Base-by-base conservation (phyloP, 2,329 filamentous ascomycete genomes). In the Colletotrichum destructivum region DNA sequence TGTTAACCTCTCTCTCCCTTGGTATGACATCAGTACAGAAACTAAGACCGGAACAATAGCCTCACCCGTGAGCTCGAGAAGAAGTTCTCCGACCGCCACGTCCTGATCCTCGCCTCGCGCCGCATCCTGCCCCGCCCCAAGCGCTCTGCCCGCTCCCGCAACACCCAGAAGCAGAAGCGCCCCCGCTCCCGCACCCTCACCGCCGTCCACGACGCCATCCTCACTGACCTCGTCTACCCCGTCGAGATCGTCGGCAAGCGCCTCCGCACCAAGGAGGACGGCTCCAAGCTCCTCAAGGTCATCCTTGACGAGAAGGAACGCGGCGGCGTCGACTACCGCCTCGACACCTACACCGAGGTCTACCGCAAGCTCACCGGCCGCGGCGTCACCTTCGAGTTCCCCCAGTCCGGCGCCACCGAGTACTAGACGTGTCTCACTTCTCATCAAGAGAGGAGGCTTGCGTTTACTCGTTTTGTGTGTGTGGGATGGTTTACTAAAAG, bases 41-140 rank as follows among this genome's bases (percentile, higher is more conserved):
- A 38, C 49, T 70, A 31, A 67, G 31, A 31, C 3, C 40, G 1
- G 2, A n/a, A 26, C 16, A 31, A n/a, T n/a, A 98, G 96, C 85
- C 92, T 99, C 84, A 99, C 96, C 87, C 96, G 96, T 88, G 96
- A 99, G 91, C 95, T 99, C 84, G 96, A 99, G 93, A 99, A 99
- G 95, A 99, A 99, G 91, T 99, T 99, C 94, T 98, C 96, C 77
- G 96, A 99, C 91, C 96, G 96, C 88, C 96, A 99, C 88, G 96
- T 99, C 86, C 90, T 99, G 86, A 95, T 99, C 92, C 93, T 99
- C 81, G 96, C 96, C 81, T 97, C 96, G 83, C 96, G 96, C 91
- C 96, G 96, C 87, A 99, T 99, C 83, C 91, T 99, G 75, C 96
- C 96, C 85, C 95, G 95, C 86, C 96, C 96, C 86, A 98, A 98